Evolutionary conservation across 2,329 filamentous ascomycete species (phyloP).

Genomic region (Beauveria sp.): DNA sequence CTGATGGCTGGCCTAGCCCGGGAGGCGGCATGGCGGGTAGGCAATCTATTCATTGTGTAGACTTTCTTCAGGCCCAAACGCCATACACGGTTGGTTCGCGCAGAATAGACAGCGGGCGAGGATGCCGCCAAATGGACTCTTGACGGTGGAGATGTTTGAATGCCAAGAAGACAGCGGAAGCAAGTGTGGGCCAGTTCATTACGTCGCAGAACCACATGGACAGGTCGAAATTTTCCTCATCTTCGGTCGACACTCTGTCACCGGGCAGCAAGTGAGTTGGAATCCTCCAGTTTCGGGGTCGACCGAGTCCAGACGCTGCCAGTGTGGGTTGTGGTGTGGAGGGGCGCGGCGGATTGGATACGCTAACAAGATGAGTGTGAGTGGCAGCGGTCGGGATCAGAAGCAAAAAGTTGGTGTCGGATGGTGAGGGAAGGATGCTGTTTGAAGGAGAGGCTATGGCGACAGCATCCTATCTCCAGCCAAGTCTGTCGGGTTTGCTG

Average conservation of each 20-base stretch:
- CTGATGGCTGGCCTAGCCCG: neutral
- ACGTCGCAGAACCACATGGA: slow-evolving; percentile 3
- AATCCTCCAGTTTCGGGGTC: neutral
- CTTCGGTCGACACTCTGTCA: neutral
- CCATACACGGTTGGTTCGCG: neutral
- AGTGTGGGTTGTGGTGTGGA: slow-evolving; percentile 4
- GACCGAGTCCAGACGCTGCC: slow-evolving; percentile 7
- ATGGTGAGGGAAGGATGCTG: neutral
- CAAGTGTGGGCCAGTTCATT: neutral
- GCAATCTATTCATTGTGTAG: neutral
- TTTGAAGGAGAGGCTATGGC: neutral
- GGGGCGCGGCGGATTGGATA: neutral
- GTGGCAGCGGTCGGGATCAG: neutral
- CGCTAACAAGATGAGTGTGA: neutral
- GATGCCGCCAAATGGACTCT: neutral
- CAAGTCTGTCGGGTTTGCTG: no score
- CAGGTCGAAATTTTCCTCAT: neutral
- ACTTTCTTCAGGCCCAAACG: neutral
- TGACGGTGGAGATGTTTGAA: neutral
- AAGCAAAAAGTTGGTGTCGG: neutral
- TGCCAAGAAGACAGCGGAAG: slow-evolving; percentile 2
- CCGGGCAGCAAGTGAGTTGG: neutral
- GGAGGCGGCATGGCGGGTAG: neutral
- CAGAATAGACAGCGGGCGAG: neutral
- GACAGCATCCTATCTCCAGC: neutral